These are phyloP conservation scores for Nitzschia palea DNA, from an alignment of 108 stramenopile species.

Conservation along the genomic window DNA sequence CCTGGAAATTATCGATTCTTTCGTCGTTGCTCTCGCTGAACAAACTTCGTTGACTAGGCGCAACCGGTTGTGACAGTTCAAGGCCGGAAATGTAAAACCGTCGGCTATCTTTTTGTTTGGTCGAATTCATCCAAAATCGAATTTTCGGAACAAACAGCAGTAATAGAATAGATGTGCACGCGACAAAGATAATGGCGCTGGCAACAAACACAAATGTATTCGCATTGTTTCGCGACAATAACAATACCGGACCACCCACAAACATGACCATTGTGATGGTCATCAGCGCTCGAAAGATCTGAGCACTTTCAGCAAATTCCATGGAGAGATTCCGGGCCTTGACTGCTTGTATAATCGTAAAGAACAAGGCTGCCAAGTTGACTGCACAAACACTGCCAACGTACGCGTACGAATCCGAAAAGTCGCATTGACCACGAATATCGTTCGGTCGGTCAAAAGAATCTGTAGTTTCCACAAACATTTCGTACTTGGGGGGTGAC, in stretches of 20 bases:
- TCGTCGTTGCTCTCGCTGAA: neutral
- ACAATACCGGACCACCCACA: constrained; percentile 26
- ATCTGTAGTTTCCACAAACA: constrained; percentile 11
- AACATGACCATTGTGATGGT: constrained; percentile 2
- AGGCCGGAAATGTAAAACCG: constrained; percentile 3
- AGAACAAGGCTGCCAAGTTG: constrained; percentile 32
- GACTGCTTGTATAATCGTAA: constrained; percentile 41
- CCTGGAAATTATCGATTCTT: neutral
- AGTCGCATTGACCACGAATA: constrained; percentile 26
- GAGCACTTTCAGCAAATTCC: constrained; percentile 44
- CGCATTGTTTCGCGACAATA: constrained; percentile 23
- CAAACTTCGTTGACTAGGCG: neutral
- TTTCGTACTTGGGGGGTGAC: constrained; percentile 17
- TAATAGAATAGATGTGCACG: constrained; percentile 7
- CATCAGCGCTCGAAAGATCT: constrained; percentile 42
- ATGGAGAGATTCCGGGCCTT: constrained; percentile 39
- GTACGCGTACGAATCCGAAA: constrained; percentile 16
- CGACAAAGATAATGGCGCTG: constrained; percentile 27
- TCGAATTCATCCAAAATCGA: neutral
- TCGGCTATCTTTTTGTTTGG: neutral
- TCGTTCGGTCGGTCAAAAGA: constrained; percentile 15
- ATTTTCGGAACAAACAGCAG: constrained; percentile 28
- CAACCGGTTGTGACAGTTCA: neutral
- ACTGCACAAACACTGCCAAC: constrained; percentile 17
- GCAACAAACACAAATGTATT: constrained; percentile 26